Evolutionary conservation across 2,329 filamentous ascomycete species (phyloP).

Genomic region (Aspergillus persii): DNA sequence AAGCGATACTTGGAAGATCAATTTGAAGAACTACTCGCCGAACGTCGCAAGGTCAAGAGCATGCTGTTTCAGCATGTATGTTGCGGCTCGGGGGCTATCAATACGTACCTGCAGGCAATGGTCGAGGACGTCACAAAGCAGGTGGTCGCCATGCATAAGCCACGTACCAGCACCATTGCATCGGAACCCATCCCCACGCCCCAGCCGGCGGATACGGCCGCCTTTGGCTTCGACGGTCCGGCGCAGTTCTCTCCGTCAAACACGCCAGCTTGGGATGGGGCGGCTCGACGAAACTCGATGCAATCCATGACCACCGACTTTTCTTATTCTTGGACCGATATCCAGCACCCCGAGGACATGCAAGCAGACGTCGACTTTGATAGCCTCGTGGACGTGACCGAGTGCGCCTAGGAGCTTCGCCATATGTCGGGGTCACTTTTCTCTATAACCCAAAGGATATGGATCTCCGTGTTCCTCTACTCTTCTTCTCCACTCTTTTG

Average conservation of each 20-base stretch:
- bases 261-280: background rate
- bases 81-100: background rate
- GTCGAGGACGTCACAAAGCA: background rate
- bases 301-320: background rate
- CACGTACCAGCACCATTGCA: background rate
- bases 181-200: background rate
- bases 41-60: background rate
- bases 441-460: background rate
- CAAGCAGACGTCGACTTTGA: background rate
- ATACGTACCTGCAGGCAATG: background rate
- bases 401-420: background rate
- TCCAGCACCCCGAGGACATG: background rate
- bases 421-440: background rate
- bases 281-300: background rate
- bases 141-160: too few species aligned
- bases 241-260: background rate
- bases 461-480: too few species aligned
- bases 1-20: constrained; percentile 32
- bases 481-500: background rate
- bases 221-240: background rate
- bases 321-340: background rate
- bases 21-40: constrained; percentile 19
- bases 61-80: background rate
- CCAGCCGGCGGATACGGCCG: background rate
- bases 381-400: background rate